Percentiles rank a stretch among this genome's conserved stretches.
These are phyloP conservation scores for Pyrenochaeta sp. DNA, from an alignment of 2,329 filamentous ascomycete genomes.

Conservation along the genomic window DNA sequence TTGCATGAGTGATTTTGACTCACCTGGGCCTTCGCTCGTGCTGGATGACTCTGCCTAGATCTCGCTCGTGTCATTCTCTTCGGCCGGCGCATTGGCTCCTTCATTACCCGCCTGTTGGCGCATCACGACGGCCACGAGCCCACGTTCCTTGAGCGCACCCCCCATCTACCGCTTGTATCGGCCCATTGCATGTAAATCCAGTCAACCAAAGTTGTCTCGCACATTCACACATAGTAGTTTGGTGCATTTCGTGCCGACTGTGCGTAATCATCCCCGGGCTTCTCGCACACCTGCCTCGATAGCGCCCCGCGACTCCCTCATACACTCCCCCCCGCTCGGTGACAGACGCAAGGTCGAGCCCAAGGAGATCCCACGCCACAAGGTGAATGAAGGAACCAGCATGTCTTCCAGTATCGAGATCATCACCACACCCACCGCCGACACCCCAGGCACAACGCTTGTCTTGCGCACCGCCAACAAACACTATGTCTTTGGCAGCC, in stretches of 20 bases:
- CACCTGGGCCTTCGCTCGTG: background rate
- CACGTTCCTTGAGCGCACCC: conserved; percentile 21
- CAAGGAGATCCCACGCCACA: background rate
- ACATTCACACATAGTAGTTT: too few relatives aligned
- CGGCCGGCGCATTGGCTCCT: conserved; percentile 40
- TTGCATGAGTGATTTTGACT: background rate
- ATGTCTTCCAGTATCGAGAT: conserved; percentile 82
- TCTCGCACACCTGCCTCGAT: too few relatives aligned
- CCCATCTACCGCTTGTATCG: conserved; percentile 4
- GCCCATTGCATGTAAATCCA: conserved; percentile 1
- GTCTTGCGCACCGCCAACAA: conserved; percentile 74
- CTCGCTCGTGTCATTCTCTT: conserved; percentile 13
- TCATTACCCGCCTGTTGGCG: conserved; percentile 28
- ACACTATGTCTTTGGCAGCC: conserved; percentile 84
- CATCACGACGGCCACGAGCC: conserved; percentile 34
- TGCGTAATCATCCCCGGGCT: too few relatives aligned
- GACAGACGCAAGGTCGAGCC: background rate
- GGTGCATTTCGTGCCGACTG: too few relatives aligned
- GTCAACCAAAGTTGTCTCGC: too few relatives aligned
- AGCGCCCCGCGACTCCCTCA: too few relatives aligned
- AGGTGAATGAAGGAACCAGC: conserved; percentile 4
- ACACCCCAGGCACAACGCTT: conserved; percentile 82
- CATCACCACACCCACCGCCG: conserved; percentile 81
- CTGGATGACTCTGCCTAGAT: conserved; percentile 9
- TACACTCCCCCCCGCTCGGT: too few relatives aligned